Evolutionary conservation across 768 basidiomycete genomes (phyloP).

Genomic region (Heimioporus sp.): DNA sequence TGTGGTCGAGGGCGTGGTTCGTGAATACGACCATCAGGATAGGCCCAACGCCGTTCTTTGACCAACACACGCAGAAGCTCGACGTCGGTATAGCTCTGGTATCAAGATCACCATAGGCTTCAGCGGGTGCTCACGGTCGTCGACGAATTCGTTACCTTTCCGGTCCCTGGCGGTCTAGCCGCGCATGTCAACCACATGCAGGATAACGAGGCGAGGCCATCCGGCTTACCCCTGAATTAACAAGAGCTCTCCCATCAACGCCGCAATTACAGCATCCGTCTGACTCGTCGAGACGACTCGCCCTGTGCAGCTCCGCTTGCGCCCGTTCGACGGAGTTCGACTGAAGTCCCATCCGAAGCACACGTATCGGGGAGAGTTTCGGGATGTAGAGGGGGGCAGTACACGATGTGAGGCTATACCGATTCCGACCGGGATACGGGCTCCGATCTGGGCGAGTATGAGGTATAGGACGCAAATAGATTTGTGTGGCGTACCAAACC

Average conservation of each 20-base stretch:
- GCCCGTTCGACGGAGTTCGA: slow-evolving; percentile 51
- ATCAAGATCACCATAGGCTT: neutral
- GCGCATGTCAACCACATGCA: neutral
- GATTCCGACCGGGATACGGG: slow-evolving; percentile 73
- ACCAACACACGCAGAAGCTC: slow-evolving; percentile 70
- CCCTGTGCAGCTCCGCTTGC: slow-evolving; percentile 40
- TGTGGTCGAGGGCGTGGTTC: slow-evolving; percentile 78
- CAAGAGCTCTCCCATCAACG: slow-evolving; percentile 56
- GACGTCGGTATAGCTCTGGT: slow-evolving; percentile 62
- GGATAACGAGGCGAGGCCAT: neutral
- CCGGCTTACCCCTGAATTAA: slow-evolving; percentile 67
- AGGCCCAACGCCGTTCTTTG: slow-evolving; percentile 46
- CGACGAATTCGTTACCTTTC: slow-evolving; percentile 47
- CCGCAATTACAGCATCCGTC: slow-evolving; percentile 63
- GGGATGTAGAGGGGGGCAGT: too few species aligned
- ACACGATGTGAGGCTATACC: too few species aligned
- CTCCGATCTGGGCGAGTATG: slow-evolving; percentile 48
- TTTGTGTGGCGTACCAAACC: slow-evolving; percentile 49
- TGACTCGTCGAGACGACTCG: slow-evolving; percentile 69
- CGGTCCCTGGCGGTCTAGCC: slow-evolving; percentile 71
- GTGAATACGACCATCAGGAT: slow-evolving; percentile 67
- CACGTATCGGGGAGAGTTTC: too few species aligned
- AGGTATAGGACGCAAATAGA: neutral
- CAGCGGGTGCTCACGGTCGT: neutral
- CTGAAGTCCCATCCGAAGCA: slow-evolving; percentile 39